Evolutionary conservation across 2,329 filamentous ascomycete species (phyloP).

Genomic region (Alternaria sp.): DNA sequence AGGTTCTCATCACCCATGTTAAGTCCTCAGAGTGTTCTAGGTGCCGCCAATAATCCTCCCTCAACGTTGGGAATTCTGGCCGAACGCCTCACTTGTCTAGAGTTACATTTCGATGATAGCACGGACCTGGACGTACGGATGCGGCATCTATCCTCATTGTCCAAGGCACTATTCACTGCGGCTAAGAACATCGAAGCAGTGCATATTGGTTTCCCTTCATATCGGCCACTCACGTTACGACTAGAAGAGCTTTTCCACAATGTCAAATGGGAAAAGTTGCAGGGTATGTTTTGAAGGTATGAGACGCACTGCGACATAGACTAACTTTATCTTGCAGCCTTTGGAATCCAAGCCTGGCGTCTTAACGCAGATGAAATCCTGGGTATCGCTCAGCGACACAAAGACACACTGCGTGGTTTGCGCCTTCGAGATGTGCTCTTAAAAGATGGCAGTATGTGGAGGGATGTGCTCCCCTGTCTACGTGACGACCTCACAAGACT

Average conservation of each 20-base stretch:
- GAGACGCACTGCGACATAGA: background rate
- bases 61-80: constrained; percentile 62
- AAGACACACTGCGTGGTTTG: constrained; percentile 65
- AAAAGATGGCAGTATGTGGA: constrained; percentile 68
- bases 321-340: constrained; percentile 49
- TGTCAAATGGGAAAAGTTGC: constrained; percentile 67
- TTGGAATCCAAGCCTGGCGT: constrained; percentile 72
- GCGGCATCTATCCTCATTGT: constrained; percentile 65
- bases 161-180: constrained; percentile 65
- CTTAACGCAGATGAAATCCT: constrained; percentile 69
- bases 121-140: constrained; percentile 66
- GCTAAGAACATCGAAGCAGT: constrained; percentile 69
- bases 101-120: constrained; percentile 70
- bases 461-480: constrained; percentile 66
- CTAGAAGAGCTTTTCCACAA: constrained; percentile 71
- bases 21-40: constrained; percentile 66
- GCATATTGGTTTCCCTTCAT: constrained; percentile 70
- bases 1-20: constrained; percentile 71
- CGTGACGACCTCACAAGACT: constrained; percentile 65
- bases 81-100: constrained; percentile 67
- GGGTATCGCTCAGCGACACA: constrained; percentile 64
- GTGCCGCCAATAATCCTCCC: constrained; percentile 59
- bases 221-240: constrained; percentile 64
- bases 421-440: constrained; percentile 69
- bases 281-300: constrained; percentile 31